A percentile compares a stretch with the other conserved stretches of the same genome.
Conservation (phyloP, 2,329 filamentous ascomycete species). For the Huntiella decipiens region DNA sequence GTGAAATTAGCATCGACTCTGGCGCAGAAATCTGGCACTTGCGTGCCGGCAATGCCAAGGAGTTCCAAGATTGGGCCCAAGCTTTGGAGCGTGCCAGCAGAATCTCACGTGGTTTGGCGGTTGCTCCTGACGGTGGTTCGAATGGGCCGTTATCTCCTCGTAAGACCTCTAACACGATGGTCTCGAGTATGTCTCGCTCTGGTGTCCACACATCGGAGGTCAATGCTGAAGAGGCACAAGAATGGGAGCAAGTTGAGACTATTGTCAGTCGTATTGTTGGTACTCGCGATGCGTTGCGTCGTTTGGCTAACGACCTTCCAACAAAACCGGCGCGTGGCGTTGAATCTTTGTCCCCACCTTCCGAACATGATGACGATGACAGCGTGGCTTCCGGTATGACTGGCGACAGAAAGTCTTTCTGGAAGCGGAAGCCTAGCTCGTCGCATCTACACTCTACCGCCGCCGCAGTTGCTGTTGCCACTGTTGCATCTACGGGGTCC, state of each 20-base stretch:
- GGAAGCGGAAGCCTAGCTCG: slow-evolving; percentile 68
- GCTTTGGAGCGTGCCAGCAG: slow-evolving; percentile 71
- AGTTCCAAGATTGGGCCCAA: slow-evolving; percentile 73
- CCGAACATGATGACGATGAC: slow-evolving; percentile 27
- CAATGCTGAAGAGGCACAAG: slow-evolving; percentile 45
- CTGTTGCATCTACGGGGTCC: slow-evolving; percentile 22
- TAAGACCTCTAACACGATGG: slow-evolving; percentile 5
- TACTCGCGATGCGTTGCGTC: slow-evolving; percentile 70
- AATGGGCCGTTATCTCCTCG: slow-evolving; percentile 12
- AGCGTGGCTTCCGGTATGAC: slow-evolving; percentile 3
- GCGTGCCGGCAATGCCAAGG: slow-evolving; percentile 59
- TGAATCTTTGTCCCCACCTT: slow-evolving; percentile 17
- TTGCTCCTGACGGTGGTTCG: slow-evolving; percentile 12
- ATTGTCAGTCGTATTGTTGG: slow-evolving; percentile 74
- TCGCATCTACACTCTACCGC: slow-evolving; percentile 20
- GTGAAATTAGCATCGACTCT: slow-evolving; percentile 91
- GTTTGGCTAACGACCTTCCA: slow-evolving; percentile 73
- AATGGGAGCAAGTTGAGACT: slow-evolving; percentile 75
- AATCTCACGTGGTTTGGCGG: slow-evolving; percentile 35
- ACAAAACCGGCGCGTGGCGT: slow-evolving; percentile 27
- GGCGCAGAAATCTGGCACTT: slow-evolving; percentile 96
- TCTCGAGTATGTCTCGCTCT: slow-evolving; percentile 11
- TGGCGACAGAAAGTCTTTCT: slow-evolving; percentile 43
- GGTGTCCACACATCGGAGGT: slow-evolving; percentile 16
- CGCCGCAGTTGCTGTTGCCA: slow-evolving; percentile 17